Conservation (phyloP, 495 filamentous ascomycete species). For the Daldinia childiae region DNA sequence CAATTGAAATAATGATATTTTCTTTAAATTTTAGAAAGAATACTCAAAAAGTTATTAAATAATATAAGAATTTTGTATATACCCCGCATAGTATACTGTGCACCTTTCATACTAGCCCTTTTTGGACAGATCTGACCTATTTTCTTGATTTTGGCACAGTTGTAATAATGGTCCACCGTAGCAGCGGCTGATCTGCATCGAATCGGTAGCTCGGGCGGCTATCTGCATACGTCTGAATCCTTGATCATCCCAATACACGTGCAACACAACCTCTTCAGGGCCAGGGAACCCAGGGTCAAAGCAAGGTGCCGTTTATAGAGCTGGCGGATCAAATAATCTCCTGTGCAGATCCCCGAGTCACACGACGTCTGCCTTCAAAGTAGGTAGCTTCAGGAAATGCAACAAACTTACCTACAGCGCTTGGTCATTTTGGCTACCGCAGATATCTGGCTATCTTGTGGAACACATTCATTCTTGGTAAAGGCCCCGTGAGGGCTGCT, state of each 20-base stretch:
- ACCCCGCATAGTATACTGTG: too few species aligned
- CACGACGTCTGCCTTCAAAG: slow-evolving; percentile 33
- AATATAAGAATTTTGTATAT: too few species aligned
- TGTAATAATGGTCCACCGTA: too few species aligned
- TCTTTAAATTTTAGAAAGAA: too few species aligned
- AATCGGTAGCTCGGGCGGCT: slow-evolving; percentile 39
- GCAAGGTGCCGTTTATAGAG: slow-evolving; percentile 33
- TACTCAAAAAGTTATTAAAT: too few species aligned
- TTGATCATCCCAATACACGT: slow-evolving; percentile 32
- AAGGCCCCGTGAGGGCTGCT: neutral
- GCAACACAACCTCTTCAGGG: slow-evolving; percentile 34
- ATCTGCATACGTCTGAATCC: slow-evolving; percentile 40
- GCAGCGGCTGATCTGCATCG: slow-evolving; percentile 31
- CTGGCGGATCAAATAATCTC: slow-evolving; percentile 38
- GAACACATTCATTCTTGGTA: slow-evolving; percentile 16
- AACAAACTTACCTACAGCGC: slow-evolving; percentile 23
- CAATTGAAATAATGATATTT: too few species aligned
- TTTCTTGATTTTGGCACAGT: too few species aligned
- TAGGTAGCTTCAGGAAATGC: slow-evolving; percentile 32
- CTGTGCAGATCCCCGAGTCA: slow-evolving; percentile 42
- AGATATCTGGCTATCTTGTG: slow-evolving; percentile 21
- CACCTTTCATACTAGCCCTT: too few species aligned
- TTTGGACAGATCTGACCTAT: too few species aligned
- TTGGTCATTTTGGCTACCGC: slow-evolving; percentile 3
- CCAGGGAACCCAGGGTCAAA: slow-evolving; percentile 19